phyloP scores from a whole-genome alignment of 176 grass and related monocot genomes.

The Juncus inflexus region DNA sequence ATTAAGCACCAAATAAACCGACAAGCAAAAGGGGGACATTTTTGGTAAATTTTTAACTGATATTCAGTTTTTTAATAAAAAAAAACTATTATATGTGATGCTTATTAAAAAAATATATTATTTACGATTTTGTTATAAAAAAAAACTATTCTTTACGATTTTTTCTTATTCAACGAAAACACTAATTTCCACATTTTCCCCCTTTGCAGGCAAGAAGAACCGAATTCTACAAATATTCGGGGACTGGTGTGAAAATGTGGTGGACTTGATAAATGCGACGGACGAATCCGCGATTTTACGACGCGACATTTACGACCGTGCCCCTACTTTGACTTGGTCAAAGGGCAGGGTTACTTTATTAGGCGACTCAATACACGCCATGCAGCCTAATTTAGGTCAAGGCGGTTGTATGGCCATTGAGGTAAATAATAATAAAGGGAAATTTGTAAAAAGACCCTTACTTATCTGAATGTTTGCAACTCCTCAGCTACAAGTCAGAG shows the following conservation, averaged over 20 bases:
- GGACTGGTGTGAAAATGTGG: conserved; percentile 92
- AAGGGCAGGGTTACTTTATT: conserved; percentile 96
- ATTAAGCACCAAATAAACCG: too few relatives aligned
- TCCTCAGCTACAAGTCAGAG: too few relatives aligned
- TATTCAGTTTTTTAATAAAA: too few relatives aligned
- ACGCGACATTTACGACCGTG: conserved; percentile 85
- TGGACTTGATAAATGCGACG: conserved; percentile 82
- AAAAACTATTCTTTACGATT: too few relatives aligned
- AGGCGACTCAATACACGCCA: conserved; percentile 96
- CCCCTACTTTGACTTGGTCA: conserved; percentile 73
- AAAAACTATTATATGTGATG: too few relatives aligned
- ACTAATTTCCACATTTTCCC: too few relatives aligned
- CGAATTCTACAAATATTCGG: conserved; percentile 71
- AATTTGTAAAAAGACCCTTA: not conserved
- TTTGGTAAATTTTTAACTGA: too few relatives aligned
- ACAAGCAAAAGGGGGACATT: too few relatives aligned
- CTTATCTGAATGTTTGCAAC: not conserved
- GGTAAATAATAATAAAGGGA: conserved; percentile 34
- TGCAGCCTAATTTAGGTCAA: conserved; percentile 99
- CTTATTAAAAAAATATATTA: too few relatives aligned
- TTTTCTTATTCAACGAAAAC: too few relatives aligned
- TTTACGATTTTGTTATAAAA: too few relatives aligned
- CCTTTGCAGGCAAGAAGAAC: conserved; percentile 54
- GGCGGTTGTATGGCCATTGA: conserved; percentile 99
- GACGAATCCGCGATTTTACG: conserved; percentile 81